Evolutionary conservation across 169 alveolate species (phyloP).

Genomic region (Babesia sp.): DNA sequence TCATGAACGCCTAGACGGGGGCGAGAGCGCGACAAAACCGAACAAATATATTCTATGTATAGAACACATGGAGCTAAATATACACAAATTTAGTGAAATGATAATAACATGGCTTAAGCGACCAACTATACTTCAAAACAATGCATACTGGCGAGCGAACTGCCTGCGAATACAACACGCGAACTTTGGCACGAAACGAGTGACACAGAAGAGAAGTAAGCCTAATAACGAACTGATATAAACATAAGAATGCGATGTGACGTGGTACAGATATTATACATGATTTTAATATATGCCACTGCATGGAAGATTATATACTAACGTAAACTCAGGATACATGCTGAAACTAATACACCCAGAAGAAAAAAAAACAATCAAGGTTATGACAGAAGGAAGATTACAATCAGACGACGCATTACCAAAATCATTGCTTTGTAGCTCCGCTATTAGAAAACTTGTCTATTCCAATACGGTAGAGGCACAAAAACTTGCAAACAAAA

Average conservation of each 20-base stretch:
- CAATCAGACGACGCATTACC: slow-evolving; percentile 72
- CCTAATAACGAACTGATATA: not conserved
- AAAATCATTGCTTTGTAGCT: slow-evolving; percentile 76
- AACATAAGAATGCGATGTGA: not conserved
- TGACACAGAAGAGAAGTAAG: slow-evolving; percentile 62
- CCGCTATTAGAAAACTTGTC: slow-evolving; percentile 79
- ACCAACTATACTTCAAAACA: not conserved
- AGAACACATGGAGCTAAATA: slow-evolving; percentile 6
- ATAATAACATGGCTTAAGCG: not conserved
- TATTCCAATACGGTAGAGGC: slow-evolving; percentile 79
- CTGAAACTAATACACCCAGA: slow-evolving; percentile 61
- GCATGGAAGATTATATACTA: not conserved
- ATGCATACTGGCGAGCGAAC: not conserved
- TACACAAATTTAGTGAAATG: not conserved
- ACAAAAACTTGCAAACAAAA: slow-evolving; percentile 70
- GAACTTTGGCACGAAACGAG: slow-evolving; percentile 63
- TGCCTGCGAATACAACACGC: not conserved
- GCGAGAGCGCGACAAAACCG: not conserved
- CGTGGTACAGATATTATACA: not conserved
- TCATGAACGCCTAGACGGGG: no score
- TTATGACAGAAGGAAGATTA: slow-evolving; percentile 27
- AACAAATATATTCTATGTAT: not conserved
- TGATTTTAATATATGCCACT: not conserved
- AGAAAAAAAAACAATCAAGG: slow-evolving; percentile 50
- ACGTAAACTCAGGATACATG: slow-evolving; percentile 37